phyloP scores from a whole-genome alignment of 768 basidiomycete genomes.

The Kwoniella bestiolae region DNA sequence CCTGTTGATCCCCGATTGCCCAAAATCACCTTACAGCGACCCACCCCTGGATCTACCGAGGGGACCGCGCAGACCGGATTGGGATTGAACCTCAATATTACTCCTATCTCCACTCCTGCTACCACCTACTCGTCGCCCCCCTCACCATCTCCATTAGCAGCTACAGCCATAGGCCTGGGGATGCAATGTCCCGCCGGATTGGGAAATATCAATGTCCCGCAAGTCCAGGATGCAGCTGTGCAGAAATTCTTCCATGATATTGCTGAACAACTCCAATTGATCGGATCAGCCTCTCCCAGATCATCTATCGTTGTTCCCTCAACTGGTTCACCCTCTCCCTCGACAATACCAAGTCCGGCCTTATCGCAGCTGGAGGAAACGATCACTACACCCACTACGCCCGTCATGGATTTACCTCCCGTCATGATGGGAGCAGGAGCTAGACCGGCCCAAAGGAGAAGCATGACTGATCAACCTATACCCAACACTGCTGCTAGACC shows the following conservation, averaged over 20 bases:
- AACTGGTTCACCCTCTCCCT: constrained; percentile 4
- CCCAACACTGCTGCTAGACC: constrained; percentile 16
- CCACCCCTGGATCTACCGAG: constrained; percentile 31
- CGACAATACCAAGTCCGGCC: constrained; percentile 24
- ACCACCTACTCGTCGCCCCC: constrained; percentile 13
- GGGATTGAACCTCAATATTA: constrained; percentile 30
- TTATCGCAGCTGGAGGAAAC: constrained; percentile 25
- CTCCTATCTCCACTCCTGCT: constrained; percentile 10
- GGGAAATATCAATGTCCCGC: constrained; percentile 64
- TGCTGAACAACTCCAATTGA: constrained; percentile 72
- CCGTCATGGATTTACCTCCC: constrained; percentile 8
- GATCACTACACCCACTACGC: constrained; percentile 26
- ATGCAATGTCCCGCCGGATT: constrained; percentile 15
- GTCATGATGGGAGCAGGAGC: background rate
- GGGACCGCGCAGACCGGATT: constrained; percentile 23
- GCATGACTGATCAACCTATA: constrained; percentile 16
- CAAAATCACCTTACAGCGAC: constrained; percentile 43
- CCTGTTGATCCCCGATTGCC: constrained; percentile 36
- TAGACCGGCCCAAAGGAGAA: constrained; percentile 13
- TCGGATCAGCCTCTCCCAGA: constrained; percentile 62
- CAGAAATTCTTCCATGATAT: constrained; percentile 84
- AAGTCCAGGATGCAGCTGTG: constrained; percentile 73
- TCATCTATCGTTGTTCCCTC: constrained; percentile 28
- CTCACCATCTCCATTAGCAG: constrained; percentile 33
- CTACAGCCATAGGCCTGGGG: constrained; percentile 1